These are phyloP conservation scores for Hapsidospora chrysogenum DNA, from an alignment of 495 filamentous ascomycete species.

Conservation along the genomic window DNA sequence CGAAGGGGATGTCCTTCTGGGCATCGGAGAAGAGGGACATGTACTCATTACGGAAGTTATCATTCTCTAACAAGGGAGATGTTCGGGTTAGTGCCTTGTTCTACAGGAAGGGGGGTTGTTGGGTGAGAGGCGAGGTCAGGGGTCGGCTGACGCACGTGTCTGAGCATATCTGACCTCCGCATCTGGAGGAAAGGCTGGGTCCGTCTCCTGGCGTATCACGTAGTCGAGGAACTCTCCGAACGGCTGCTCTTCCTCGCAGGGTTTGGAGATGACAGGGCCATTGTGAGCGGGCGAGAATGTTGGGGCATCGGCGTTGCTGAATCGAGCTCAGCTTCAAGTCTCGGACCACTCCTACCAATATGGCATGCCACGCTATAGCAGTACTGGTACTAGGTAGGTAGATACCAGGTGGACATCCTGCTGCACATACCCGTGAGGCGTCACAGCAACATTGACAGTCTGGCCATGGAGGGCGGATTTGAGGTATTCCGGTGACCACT, in stretches of 20 bases:
- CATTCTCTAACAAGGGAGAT: constrained; percentile 36
- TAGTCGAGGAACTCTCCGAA: constrained; percentile 30
- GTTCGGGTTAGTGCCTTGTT: too few relatives aligned
- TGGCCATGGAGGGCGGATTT: constrained; percentile 28
- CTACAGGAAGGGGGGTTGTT: too few relatives aligned
- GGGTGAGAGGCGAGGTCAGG: not conserved
- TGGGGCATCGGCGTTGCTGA: constrained; percentile 45
- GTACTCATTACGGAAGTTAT: constrained; percentile 61
- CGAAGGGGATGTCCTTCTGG: constrained; percentile 42
- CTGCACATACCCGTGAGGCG: constrained; percentile 41
- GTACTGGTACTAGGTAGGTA: not conserved
- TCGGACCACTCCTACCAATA: not conserved
- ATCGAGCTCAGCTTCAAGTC: not conserved
- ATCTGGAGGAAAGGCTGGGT: not conserved
- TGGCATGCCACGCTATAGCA: not conserved
- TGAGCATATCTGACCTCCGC: constrained; percentile 35
- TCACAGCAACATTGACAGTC: constrained; percentile 52
- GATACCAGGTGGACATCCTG: not conserved
- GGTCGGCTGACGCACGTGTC: constrained; percentile 20
- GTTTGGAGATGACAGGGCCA: constrained; percentile 32
- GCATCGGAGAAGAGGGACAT: constrained; percentile 34
- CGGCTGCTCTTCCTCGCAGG: constrained; percentile 32
- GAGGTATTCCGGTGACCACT: constrained; percentile 43
- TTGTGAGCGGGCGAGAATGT: constrained; percentile 9
- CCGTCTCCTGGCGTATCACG: constrained; percentile 21